Evolutionary conservation across 768 basidiomycete genomes (phyloP).

Genomic region (Lactarius indigo): DNA sequence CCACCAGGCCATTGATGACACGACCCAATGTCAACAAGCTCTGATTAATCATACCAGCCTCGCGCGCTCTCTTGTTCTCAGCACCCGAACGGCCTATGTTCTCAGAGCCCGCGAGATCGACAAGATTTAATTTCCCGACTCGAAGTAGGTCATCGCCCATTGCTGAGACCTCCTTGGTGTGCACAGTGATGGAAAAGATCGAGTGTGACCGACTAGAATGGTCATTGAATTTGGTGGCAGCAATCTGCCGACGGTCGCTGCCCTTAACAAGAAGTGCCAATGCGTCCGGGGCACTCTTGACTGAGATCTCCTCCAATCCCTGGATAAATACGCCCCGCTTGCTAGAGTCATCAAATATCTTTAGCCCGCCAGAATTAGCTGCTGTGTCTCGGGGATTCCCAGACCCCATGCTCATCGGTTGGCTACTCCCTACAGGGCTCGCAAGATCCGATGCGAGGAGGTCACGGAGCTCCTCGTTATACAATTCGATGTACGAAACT

Average conservation of each 20-base stretch:
- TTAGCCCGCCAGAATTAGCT: conserved; percentile 52
- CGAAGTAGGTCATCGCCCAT: conserved; percentile 86
- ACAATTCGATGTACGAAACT: conserved; percentile 91
- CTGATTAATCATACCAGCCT: conserved; percentile 99
- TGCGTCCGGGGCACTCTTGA: conserved; percentile 80
- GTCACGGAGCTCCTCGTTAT: conserved; percentile 98
- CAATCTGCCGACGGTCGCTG: conserved; percentile 86
- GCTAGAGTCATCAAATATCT: conserved; percentile 88
- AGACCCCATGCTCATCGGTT: conserved; percentile 73
- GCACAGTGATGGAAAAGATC: conserved; percentile 94
- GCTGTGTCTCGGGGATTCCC: conserved; percentile 43
- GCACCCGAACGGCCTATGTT: conserved; percentile 96
- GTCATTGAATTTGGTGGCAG: conserved; percentile 96
- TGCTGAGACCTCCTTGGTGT: conserved; percentile 76
- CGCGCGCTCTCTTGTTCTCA: conserved; percentile 89
- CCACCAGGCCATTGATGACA: conserved; percentile 95
- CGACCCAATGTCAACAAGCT: conserved; percentile 94
- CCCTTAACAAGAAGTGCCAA: conserved; percentile 84
- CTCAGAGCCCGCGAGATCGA: conserved; percentile 96
- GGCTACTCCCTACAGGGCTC: conserved; percentile 59
- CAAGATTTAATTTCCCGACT: conserved; percentile 94
- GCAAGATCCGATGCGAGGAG: conserved; percentile 78
- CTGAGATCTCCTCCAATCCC: conserved; percentile 86
- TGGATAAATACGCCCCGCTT: conserved; percentile 92
- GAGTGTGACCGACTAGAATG: conserved; percentile 97